Evolutionary conservation across 2,329 filamentous ascomycete genomes (phyloP).

Genomic region (Chlorencoelia australis): DNA sequence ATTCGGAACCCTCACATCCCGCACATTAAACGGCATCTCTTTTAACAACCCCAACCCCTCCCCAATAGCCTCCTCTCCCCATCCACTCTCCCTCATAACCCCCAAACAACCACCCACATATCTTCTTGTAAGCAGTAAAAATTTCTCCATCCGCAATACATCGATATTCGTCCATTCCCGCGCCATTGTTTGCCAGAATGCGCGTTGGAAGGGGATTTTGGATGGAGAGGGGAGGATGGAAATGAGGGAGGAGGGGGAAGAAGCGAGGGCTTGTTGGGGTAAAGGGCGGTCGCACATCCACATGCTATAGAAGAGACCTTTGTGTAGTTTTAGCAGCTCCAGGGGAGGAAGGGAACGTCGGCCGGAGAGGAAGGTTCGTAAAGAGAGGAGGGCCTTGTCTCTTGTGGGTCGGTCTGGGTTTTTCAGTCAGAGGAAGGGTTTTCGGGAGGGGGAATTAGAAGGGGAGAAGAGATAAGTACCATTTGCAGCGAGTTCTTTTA

Average conservation of each 20-base stretch:
- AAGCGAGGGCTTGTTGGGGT: constrained; percentile 76
- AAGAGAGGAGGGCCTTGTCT: constrained; percentile 65
- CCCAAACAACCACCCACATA: constrained; percentile 61
- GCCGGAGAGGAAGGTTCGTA: constrained; percentile 64
- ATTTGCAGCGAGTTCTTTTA: constrained; percentile 29
- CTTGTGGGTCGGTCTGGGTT: constrained; percentile 63
- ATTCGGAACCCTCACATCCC: constrained; percentile 52
- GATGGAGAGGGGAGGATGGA: constrained; percentile 42
- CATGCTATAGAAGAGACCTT: constrained; percentile 84
- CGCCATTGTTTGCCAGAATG: constrained; percentile 62
- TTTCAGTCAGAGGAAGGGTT: background rate
- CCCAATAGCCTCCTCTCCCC: constrained; percentile 27
- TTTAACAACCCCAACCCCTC: background rate
- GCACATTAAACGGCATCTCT: constrained; percentile 30
- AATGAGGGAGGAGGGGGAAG: constrained; percentile 64
- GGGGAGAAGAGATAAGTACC: constrained; percentile 15
- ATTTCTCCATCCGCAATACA: constrained; percentile 81
- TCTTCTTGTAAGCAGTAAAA: constrained; percentile 71
- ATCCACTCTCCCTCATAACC: constrained; percentile 32
- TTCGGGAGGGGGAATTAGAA: constrained; percentile 1
- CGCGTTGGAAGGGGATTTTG: constrained; percentile 41
- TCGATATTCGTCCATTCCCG: constrained; percentile 63
- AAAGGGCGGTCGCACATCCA: constrained; percentile 88
- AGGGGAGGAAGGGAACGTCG: constrained; percentile 48
- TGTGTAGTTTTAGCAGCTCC: constrained; percentile 85